Percentiles rank a stretch among this genome's conserved stretches.
phyloP scores from a whole-genome alignment of 148 eudicot genomes.

The Euryodendron excelsum region DNA sequence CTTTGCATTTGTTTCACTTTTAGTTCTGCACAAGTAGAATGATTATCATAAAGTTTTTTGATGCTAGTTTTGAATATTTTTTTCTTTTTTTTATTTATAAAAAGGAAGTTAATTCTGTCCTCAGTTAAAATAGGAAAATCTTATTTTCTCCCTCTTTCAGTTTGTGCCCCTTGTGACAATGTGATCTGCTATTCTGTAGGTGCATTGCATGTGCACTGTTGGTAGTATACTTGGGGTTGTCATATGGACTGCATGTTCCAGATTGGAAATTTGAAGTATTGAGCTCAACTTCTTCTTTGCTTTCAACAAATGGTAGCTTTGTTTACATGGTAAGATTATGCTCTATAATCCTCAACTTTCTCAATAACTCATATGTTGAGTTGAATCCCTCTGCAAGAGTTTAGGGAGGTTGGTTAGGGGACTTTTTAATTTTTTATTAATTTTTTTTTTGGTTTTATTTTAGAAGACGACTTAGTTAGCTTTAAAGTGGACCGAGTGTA shows the following conservation, averaged over 20 bases:
- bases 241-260: conserved; percentile 71
- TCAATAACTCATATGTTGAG: background rate
- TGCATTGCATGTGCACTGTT: conserved; percentile 39
- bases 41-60: too few species aligned
- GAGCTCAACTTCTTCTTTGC: conserved; percentile 28
- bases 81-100: too few species aligned
- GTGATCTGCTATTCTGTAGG: conserved; percentile 37
- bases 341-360: background rate
- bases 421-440: background rate
- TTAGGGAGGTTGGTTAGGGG: background rate
- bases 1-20: too few species aligned
- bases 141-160: background rate
- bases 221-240: conserved; percentile 50
- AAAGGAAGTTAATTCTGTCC: too few species aligned
- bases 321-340: conserved; percentile 38
- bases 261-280: conserved; percentile 68
- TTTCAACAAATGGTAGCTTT: conserved; percentile 34
- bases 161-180: background rate
- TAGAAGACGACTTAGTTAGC: background rate
- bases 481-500: background rate
- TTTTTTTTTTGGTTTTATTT: background rate
- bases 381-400: background rate
- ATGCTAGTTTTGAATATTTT: too few species aligned
- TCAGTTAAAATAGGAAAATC: too few species aligned
- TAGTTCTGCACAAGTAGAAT: too few species aligned